phyloP scores from a whole-genome alignment of 345 rosid species.

The Brassica cretica region DNA sequence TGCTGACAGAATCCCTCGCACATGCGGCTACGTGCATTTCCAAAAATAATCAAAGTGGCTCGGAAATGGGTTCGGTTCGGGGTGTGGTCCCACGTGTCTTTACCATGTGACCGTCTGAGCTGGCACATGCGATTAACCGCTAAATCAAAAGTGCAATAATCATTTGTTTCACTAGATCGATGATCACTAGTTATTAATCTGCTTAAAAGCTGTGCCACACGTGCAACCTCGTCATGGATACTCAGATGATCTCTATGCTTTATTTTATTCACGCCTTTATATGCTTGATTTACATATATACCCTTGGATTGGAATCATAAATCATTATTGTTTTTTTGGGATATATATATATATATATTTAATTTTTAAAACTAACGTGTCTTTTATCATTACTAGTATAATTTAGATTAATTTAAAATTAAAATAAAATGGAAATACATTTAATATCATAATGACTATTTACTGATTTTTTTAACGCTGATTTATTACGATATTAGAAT shows the following conservation, averaged over 20 bases:
- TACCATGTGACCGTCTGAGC: conserved; percentile 63
- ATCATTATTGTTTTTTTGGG: background rate
- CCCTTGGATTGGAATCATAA: background rate
- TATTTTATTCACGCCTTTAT: background rate
- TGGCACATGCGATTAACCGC: conserved; percentile 61
- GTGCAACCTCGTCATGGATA: conserved; percentile 37
- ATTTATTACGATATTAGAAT: no score
- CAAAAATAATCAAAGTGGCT: conserved; percentile 23
- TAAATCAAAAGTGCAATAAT: conserved; percentile 32
- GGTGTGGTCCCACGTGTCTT: conserved; percentile 38
- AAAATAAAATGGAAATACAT: background rate
- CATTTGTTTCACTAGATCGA: conserved; percentile 37
- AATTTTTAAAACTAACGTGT: background rate
- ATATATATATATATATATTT: background rate
- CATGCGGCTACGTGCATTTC: conserved; percentile 48
- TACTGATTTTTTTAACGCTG: background rate
- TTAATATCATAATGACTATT: background rate
- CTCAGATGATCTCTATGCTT: conserved; percentile 19
- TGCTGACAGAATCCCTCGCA: conserved; percentile 35
- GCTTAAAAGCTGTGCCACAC: conserved; percentile 39
- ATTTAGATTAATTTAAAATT: background rate
- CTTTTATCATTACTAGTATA: background rate
- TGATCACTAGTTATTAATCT: conserved; percentile 20
- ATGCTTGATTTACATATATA: background rate
- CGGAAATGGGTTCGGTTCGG: conserved; percentile 30